phyloP scores from a whole-genome alignment of 257 asterid species.

The Paulownia fortunei region DNA sequence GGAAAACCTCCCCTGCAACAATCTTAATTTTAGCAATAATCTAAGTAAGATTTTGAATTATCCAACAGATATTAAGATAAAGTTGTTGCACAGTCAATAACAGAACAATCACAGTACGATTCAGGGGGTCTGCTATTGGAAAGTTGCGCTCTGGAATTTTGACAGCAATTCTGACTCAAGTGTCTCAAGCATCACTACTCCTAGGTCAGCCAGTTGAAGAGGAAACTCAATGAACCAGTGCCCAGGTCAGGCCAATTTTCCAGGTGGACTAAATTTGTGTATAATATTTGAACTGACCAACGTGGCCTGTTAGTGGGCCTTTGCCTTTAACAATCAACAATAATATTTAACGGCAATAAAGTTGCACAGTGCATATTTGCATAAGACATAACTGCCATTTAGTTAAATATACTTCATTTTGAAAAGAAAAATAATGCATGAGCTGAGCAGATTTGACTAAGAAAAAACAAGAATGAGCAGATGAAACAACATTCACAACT shows the following conservation, averaged over 20 bases:
- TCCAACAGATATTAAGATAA: neutral
- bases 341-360: neutral
- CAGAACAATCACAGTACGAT: constrained; percentile 9
- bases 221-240: constrained; percentile 7
- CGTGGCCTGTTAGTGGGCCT: neutral
- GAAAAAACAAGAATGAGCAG: neutral
- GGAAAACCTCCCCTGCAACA: constrained; percentile 76
- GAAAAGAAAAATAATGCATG: neutral
- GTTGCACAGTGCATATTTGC: neutral
- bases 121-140: no score
- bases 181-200: neutral
- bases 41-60: constrained; percentile 4
- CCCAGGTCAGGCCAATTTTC: neutral
- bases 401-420: no score
- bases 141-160: no score
- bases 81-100: constrained; percentile 7
- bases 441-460: neutral
- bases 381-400: neutral
- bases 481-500: neutral
- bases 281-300: neutral
- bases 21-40: constrained; percentile 28
- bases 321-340: neutral
- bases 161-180: neutral
- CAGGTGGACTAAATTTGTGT: neutral
- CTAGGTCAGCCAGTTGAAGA: neutral